A percentile compares a stretch with the other conserved stretches of the same genome.
phyloP scores from a whole-genome alignment of 768 basidiomycete genomes.

The Mycena kentingensis region DNA sequence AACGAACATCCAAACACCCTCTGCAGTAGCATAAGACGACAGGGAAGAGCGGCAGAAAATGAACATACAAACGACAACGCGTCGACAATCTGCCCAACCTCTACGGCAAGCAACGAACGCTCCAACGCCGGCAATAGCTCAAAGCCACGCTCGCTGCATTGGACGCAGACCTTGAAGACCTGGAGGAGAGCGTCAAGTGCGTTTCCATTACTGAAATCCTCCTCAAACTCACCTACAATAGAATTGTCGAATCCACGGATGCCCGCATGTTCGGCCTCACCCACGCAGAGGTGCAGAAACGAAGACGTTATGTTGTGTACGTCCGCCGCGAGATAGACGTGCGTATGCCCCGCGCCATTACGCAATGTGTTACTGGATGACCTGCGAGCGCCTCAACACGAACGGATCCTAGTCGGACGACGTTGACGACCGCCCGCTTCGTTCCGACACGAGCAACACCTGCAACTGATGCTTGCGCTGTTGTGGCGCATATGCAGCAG shows the following conservation, averaged over 20 bases:
- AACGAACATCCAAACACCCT: constrained; percentile 68
- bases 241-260: constrained; percentile 85
- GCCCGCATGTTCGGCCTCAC: constrained; percentile 83
- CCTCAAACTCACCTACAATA: constrained; percentile 34
- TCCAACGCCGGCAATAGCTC: constrained; percentile 60
- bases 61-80: constrained; percentile 51
- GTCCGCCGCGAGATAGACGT: constrained; percentile 83
- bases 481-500: constrained; percentile 52
- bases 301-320: constrained; percentile 74
- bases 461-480: constrained; percentile 63
- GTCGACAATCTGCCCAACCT: constrained; percentile 56
- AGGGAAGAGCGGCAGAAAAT: not conserved
- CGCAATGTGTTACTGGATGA: constrained; percentile 30
- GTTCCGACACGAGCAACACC: constrained; percentile 70
- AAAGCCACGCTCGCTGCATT: constrained; percentile 75
- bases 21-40: constrained; percentile 24
- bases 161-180: constrained; percentile 86
- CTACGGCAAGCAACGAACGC: constrained; percentile 55
- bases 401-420: constrained; percentile 73
- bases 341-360: constrained; percentile 27
- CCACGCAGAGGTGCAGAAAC: constrained; percentile 70
- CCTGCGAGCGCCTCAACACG: constrained; percentile 24
- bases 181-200: constrained; percentile 93
- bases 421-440: constrained; percentile 77
- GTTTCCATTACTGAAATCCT: constrained; percentile 21